Percentiles rank a stretch among this genome's conserved stretches.
phyloP scores from a whole-genome alignment of 306 rosid genomes.

The Begonia fuchsioides region DNA sequence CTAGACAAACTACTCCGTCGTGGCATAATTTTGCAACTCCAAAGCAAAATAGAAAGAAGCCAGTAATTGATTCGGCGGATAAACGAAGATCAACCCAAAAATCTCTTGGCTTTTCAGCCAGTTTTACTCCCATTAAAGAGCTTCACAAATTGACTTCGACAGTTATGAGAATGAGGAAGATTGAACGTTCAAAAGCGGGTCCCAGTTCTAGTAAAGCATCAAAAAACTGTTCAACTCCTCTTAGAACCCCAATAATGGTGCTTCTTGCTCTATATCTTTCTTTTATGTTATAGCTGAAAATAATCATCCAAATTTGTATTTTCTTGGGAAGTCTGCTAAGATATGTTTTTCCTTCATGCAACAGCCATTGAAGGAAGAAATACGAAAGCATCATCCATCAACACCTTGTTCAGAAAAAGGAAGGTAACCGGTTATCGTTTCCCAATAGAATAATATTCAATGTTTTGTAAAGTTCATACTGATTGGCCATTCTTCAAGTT shows the following conservation, averaged over 20 bases:
- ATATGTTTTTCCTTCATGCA: slow-evolving; percentile 1
- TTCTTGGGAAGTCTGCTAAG: no score
- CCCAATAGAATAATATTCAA: not conserved
- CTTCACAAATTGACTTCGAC: slow-evolving; percentile 60
- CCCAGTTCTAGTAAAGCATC: slow-evolving; percentile 40
- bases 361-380: slow-evolving; percentile 44
- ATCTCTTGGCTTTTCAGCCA: slow-evolving; percentile 39
- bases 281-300: not conserved
- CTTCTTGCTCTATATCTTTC: slow-evolving; percentile 1
- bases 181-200: slow-evolving; percentile 59
- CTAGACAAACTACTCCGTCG: slow-evolving; percentile 25
- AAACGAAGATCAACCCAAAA: slow-evolving; percentile 51
- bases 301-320: no score
- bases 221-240: slow-evolving; percentile 54
- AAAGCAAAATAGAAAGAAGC: slow-evolving; percentile 18
- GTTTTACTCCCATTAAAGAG: slow-evolving; percentile 78
- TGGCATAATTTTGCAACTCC: slow-evolving; percentile 34
- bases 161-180: slow-evolving; percentile 62
- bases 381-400: slow-evolving; percentile 28
- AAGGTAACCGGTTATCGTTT: slow-evolving; percentile 27
- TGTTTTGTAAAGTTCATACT: no score
- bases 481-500: no score
- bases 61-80: slow-evolving; percentile 21
- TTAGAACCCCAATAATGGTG: slow-evolving; percentile 68
- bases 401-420: slow-evolving; percentile 74